Evolutionary conservation across 805 yeast genomes (phyloP).

Genomic region (Sugiyamaella americana): DNA sequence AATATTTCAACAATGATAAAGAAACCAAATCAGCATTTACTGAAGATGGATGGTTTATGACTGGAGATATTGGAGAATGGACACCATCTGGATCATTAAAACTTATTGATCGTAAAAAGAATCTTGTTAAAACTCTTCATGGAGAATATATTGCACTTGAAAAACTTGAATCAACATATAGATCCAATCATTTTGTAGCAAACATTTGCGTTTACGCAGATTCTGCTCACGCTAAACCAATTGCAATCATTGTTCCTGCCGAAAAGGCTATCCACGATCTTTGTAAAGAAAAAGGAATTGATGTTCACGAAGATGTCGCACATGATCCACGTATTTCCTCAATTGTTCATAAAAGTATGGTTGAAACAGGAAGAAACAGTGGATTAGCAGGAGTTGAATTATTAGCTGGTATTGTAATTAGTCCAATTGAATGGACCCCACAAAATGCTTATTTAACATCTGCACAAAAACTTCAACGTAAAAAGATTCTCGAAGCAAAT

Average conservation of each 20-base stretch:
- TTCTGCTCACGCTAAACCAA: constrained; percentile 77
- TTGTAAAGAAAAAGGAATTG: constrained; percentile 51
- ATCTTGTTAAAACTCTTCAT: constrained; percentile 88
- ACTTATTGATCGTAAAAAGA: constrained; percentile 91
- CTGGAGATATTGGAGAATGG: constrained; percentile 98
- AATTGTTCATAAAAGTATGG: constrained; percentile 51
- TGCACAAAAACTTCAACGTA: constrained; percentile 95
- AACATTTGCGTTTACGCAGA: constrained; percentile 95
- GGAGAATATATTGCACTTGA: constrained; percentile 98
- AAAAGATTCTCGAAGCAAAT: constrained; percentile 70
- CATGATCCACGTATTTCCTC: constrained; percentile 50
- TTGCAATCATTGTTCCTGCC: constrained; percentile 84
- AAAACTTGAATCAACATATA: constrained; percentile 83
- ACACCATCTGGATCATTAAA: constrained; percentile 68
- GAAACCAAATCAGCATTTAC: constrained; percentile 73
- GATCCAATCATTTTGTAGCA: constrained; percentile 68
- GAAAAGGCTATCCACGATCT: constrained; percentile 57
- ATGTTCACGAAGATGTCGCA: constrained; percentile 44
- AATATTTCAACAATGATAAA: constrained; percentile 74
- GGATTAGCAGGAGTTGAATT: constrained; percentile 85
- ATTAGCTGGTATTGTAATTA: constrained; percentile 66
- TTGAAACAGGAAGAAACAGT: constrained; percentile 70
- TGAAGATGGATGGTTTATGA: constrained; percentile 88
- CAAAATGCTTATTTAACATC: constrained; percentile 89
- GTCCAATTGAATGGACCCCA: constrained; percentile 96